Conservation (phyloP, 2,329 filamentous ascomycete species). For the Trichophyton schoenleinii region DNA sequence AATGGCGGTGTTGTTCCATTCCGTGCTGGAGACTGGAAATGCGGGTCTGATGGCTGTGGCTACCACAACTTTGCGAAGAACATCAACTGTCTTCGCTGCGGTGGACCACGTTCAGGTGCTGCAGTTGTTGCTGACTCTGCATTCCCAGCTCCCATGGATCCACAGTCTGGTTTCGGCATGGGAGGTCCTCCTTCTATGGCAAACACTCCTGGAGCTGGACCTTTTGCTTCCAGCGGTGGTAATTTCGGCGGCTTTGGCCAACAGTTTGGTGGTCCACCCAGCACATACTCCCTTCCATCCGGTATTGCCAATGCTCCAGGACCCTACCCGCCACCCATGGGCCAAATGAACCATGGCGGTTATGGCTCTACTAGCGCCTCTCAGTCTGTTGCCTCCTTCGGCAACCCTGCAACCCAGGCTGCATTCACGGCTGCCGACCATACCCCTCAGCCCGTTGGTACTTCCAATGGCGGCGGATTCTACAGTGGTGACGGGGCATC, state of each 20-base stretch:
- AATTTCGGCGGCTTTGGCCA: slow-evolving; percentile 58
- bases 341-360: slow-evolving; percentile 56
- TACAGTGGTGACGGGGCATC: slow-evolving; percentile 42
- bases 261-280: slow-evolving; percentile 73
- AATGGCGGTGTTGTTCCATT: slow-evolving; percentile 83
- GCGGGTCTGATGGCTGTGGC: slow-evolving; percentile 88
- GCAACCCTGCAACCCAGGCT: slow-evolving; percentile 84
- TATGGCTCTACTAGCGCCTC: slow-evolving; percentile 65
- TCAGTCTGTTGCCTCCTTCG: slow-evolving; percentile 76
- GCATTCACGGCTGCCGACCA: slow-evolving; percentile 85
- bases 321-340: slow-evolving; percentile 50
- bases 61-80: slow-evolving; percentile 99
- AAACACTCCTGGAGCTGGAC: slow-evolving; percentile 61
- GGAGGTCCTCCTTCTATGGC: slow-evolving; percentile 68
- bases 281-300: slow-evolving; percentile 78
- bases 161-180: slow-evolving; percentile 71
- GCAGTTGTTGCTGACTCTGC: slow-evolving; percentile 90
- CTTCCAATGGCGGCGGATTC: slow-evolving; percentile 63
- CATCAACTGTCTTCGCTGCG: slow-evolving; percentile 90
- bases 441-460: slow-evolving; percentile 62
- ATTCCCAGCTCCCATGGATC: slow-evolving; percentile 74
- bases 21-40: slow-evolving; percentile 98
- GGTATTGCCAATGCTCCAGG: slow-evolving; percentile 67
- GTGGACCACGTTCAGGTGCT: slow-evolving; percentile 83
- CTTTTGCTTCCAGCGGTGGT: slow-evolving; percentile 57